Conservation (phyloP, 495 filamentous ascomycete genomes). For the Trichocladium uniseriatum region DNA sequence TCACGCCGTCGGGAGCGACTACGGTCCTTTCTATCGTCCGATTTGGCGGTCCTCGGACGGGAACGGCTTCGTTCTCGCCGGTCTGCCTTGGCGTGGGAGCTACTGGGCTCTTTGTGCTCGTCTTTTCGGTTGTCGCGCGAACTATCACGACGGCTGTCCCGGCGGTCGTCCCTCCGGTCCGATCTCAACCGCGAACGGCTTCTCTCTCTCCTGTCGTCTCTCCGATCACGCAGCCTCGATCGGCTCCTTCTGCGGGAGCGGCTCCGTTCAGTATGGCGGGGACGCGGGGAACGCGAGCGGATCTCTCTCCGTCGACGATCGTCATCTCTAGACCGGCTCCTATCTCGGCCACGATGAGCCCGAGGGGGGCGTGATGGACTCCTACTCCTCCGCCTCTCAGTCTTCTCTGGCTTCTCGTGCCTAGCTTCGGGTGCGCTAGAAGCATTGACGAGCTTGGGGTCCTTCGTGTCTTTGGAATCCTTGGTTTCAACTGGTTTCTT, state of each 20-base stretch:
- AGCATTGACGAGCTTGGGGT: conserved; percentile 10
- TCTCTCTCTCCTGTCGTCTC: conserved; percentile 9
- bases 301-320: conserved; percentile 19
- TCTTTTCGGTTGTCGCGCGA: conserved; percentile 16
- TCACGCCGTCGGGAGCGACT: conserved; percentile 29
- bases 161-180: conserved; percentile 28
- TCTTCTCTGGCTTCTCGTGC: conserved; percentile 1
- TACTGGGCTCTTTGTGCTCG: conserved; percentile 19
- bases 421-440: conserved; percentile 14
- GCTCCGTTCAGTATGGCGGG: conserved; percentile 16
- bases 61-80: conserved; percentile 27
- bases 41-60: conserved; percentile 22
- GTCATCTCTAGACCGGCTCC: conserved; percentile 17
- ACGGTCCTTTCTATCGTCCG: conserved; percentile 24
- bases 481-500: conserved; percentile 10
- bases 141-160: conserved; percentile 21
- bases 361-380: conserved; percentile 25
- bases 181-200: conserved; percentile 14
- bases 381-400: conserved; percentile 28
- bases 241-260: conserved; percentile 15
- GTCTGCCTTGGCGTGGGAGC: conserved; percentile 21
- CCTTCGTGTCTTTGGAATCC: conserved; percentile 20
- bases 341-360: conserved; percentile 24
- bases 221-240: conserved; percentile 4
- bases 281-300: conserved; percentile 19